Percentiles rank a stretch among this genome's conserved stretches.
These are phyloP conservation scores for Dianthus caryophyllus DNA, from an alignment of 148 eudicot genomes.

Conservation along the genomic window DNA sequence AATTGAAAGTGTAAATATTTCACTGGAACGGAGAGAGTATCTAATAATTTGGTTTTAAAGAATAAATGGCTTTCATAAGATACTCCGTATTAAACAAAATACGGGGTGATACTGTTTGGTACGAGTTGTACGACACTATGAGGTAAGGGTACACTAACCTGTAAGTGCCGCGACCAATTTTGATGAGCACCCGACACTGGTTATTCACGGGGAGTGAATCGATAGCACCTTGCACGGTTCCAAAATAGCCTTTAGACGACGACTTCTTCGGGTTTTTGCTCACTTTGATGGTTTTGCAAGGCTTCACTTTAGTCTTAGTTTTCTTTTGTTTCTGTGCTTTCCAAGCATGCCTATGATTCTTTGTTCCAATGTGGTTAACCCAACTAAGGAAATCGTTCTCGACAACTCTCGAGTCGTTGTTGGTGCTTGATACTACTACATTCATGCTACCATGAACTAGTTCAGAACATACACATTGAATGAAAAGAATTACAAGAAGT, in stretches of 20 bases:
- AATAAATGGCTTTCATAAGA: too few species aligned
- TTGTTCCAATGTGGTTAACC: slow-evolving; percentile 42
- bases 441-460: slow-evolving; percentile 1
- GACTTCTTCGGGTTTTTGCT: slow-evolving; percentile 30
- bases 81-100: too few species aligned
- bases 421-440: slow-evolving; percentile 8
- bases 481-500: slow-evolving; percentile 27
- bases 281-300: slow-evolving; percentile 63
- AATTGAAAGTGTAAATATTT: too few species aligned
- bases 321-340: slow-evolving; percentile 24
- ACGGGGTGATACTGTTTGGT: too few species aligned
- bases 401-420: slow-evolving; percentile 12
- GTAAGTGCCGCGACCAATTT: slow-evolving; percentile 58
- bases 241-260: slow-evolving; percentile 41
- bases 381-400: slow-evolving; percentile 41
- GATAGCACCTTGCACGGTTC: slow-evolving; percentile 54
- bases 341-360: slow-evolving; percentile 36
- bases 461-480: slow-evolving; percentile 15
- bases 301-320: slow-evolving; percentile 37
- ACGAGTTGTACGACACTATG: too few species aligned
- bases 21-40: too few species aligned
- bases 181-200: slow-evolving; percentile 59
- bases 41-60: too few species aligned
- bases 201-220: slow-evolving; percentile 47
- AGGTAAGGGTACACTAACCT: slow-evolving; percentile 35